These are phyloP conservation scores for Clonostachys byssicola DNA, from an alignment of 2,329 filamentous ascomycete genomes.

Conservation along the genomic window DNA sequence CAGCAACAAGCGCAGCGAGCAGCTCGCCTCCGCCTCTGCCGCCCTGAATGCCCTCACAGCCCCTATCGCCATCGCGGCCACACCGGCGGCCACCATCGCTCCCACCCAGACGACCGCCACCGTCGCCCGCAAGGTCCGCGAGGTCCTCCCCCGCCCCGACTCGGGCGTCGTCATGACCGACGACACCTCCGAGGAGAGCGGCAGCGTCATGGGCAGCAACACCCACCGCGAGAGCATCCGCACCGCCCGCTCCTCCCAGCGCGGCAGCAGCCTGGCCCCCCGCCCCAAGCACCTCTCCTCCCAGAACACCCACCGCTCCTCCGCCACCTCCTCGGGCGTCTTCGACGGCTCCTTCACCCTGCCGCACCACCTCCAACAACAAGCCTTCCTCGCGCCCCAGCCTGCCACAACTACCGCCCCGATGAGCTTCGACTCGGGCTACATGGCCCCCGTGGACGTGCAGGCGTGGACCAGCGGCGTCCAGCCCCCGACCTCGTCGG, in stretches of 20 bases:
- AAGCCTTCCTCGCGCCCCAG: no score
- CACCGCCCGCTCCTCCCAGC: slow-evolving; percentile 11
- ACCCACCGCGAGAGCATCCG: slow-evolving; percentile 21
- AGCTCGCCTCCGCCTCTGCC: background rate
- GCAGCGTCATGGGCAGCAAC: slow-evolving; percentile 13
- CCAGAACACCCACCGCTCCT: no score
- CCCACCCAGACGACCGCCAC: slow-evolving; percentile 1
- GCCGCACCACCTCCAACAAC: no score
- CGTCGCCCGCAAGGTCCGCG: slow-evolving; percentile 12
- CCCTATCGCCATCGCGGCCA: background rate
- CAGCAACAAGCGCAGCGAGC: slow-evolving; percentile 27
- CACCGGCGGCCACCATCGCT: background rate
- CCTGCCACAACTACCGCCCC: no score
- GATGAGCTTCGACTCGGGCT: background rate
- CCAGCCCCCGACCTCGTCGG: no score
- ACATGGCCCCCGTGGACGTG: background rate
- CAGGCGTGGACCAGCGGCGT: background rate
- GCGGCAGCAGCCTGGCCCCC: slow-evolving; percentile 1
- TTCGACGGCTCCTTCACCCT: no score
- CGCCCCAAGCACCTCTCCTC: no score
- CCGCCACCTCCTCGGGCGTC: no score
- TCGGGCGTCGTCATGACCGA: slow-evolving; percentile 29
- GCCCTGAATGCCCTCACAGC: background rate
- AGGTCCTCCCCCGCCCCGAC: slow-evolving; percentile 22
- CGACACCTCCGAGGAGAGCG: slow-evolving; percentile 30